Base-by-base conservation (phyloP, 805 yeast genomes). In the Kodamaea neixiangensis region DNA sequence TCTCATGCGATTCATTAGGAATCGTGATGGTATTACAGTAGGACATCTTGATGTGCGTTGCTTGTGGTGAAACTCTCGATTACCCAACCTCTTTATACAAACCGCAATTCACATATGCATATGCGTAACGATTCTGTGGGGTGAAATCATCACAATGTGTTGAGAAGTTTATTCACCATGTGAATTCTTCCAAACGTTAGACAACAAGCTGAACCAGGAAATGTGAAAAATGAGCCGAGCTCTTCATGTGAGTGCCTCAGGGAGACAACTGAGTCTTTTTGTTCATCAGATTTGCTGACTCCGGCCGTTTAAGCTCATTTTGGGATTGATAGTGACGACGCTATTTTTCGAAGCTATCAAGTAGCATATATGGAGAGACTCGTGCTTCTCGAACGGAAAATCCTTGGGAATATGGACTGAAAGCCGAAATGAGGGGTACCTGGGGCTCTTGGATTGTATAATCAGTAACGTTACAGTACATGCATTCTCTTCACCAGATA, bases 1-100 rank as follows among this genome's bases (percentile, higher is more conserved):
- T 43, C 18, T 48, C 38, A 51, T 71, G 74, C 5, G 76, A 71
- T 44, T 64, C 68, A 31, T 31, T 47, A 4, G 15, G 15, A 17
- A 47, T 31, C 6, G 31, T n/a, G n/a, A 47, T 47, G 14, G 45
- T 40, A 13, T 19, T 47, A 33, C 49, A 15, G 21, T 37, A 37
- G 13, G 21, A 17, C 41, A 37, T 37, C 7, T 19, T 37, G 31
- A 25, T 25, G 11, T 25, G 31, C 31, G 7, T 25, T 25, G 31
- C 31, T 25, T 3, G 3, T 25, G 10, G 3, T 25, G 31, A 25
- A 25, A 25, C 11, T 25, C 31, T 25, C 3, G 38, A 34, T 13
- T 34, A 34, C n/a, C 38, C 2, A 15, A 10, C 38, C 7, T 4
- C 38, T 25, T 25, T 25, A 25, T 25, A 25, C 11, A 5, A 25